Base-by-base conservation (phyloP, 257 asterid species). In the Lycium ferocissimum region DNA sequence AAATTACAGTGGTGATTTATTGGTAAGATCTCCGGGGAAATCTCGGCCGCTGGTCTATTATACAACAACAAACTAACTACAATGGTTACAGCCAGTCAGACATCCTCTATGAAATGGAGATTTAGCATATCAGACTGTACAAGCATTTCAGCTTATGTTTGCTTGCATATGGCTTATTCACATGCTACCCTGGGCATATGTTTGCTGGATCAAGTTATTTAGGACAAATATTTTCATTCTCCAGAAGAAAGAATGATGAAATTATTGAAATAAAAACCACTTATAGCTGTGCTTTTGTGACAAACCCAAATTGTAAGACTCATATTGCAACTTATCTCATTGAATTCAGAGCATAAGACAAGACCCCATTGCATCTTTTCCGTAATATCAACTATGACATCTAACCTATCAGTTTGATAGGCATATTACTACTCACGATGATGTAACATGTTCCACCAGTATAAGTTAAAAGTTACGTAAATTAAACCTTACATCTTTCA, bases 171-270 rank as follows among this genome's bases (percentile, higher is more conserved):
- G 43, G 45, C 14, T 13, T 49, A 49, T 49, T 22, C 22, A 75
- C 81, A 49, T 75, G 45, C 45, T 75, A 75, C 58, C 20, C 81
- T 11, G 6, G 26, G 80, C 20, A 73, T 47, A 73, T 73, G 47
- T 75, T 75, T 75, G 40, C 59, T 47, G 81, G 43, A 75, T 75
- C 61, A 75, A 75, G 61, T 75, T 47, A 49, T 47, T 75, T 75
- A 20, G 61, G 58, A 49, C 61, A 49, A 72, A 45, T 75, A 12
- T 75, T 75, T 12, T 20, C 43, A 12, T 75, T 53, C 61, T 49
- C 40, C 61, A 12, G 22, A 75, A 75, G 80, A 45, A 73, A 73
- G 38, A 49, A 20, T 51, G 59, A 47, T 75, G 81, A 9, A 49
- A 1, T 22, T 2, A 26, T 73, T 75, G 0, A 47, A 47, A 49